Evolutionary conservation across 23 red algal species (phyloP).

Genomic region (Pyropia yezoensis): DNA sequence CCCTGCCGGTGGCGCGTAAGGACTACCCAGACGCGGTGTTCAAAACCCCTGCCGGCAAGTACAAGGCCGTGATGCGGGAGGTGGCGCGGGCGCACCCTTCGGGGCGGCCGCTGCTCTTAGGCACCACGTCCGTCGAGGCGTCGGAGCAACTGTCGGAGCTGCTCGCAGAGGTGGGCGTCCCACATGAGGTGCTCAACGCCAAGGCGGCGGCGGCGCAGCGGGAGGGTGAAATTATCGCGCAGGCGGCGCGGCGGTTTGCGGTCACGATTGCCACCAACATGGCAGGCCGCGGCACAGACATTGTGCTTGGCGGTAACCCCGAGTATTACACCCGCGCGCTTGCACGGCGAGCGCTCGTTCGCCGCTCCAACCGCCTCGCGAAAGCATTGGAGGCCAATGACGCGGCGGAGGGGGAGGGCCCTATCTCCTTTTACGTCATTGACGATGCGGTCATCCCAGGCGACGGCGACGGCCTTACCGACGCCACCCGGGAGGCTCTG

Average conservation of each 20-base stretch:
- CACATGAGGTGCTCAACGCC: constrained; percentile 94
- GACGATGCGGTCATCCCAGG: constrained; percentile 41
- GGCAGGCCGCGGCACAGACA: constrained; percentile 96
- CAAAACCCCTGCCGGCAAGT: constrained; percentile 67
- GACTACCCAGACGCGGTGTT: constrained; percentile 98
- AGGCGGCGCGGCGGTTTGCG: constrained; percentile 71
- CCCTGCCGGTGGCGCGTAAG: constrained; percentile 80
- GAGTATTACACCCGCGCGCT: constrained; percentile 57
- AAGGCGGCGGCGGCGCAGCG: constrained; percentile 73
- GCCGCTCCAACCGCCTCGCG: background rate
- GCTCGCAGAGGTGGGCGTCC: constrained; percentile 54
- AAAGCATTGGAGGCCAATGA: constrained; percentile 2
- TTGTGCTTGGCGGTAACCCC: constrained; percentile 91
- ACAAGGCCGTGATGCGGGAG: constrained; percentile 69
- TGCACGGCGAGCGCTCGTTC: constrained; percentile 22
- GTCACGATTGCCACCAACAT: constrained; percentile 98
- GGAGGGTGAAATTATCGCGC: constrained; percentile 90
- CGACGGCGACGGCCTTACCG: background rate
- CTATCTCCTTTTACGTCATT: constrained; percentile 14
- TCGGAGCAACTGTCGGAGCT: constrained; percentile 66
- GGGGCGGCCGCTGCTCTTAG: constrained; percentile 76
- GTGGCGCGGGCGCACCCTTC: constrained; percentile 56
- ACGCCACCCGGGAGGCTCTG: constrained; percentile 25
- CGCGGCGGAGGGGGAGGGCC: constrained; percentile 1
- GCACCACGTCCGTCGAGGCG: constrained; percentile 88